These are phyloP conservation scores for Verticillium nonalfalfae DNA, from an alignment of 2,329 filamentous ascomycete genomes.

Conservation along the genomic window DNA sequence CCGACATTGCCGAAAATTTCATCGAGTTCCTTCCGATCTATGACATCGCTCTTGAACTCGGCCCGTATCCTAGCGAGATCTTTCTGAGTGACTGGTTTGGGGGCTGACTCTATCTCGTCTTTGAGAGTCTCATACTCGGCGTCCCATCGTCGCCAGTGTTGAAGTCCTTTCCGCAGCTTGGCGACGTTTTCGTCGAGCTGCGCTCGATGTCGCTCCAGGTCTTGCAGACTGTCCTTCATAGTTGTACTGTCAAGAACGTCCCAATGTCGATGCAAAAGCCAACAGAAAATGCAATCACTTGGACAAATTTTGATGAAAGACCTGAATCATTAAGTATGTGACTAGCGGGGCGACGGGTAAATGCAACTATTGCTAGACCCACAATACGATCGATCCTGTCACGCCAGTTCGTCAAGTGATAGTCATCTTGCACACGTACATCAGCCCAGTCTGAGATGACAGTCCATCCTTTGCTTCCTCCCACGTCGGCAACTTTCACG, in stretches of 20 bases:
- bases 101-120: slow-evolving; percentile 64
- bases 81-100: slow-evolving; percentile 38
- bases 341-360: background rate
- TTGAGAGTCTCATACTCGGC: slow-evolving; percentile 86
- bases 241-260: slow-evolving; percentile 8
- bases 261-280: slow-evolving; percentile 23
- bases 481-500: background rate
- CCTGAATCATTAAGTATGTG: background rate
- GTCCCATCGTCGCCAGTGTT: slow-evolving; percentile 87
- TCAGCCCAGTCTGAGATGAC: no score
- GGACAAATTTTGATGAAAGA: background rate
- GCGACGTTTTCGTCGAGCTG: slow-evolving; percentile 70
- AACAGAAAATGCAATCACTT: background rate
- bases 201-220: slow-evolving; percentile 68
- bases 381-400: background rate
- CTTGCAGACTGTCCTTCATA: slow-evolving; percentile 47
- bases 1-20: slow-evolving; percentile 39
- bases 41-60: slow-evolving; percentile 55
- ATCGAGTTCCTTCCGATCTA: slow-evolving; percentile 50
- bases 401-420: background rate
- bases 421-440: no score
- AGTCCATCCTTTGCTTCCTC: background rate
- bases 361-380: background rate
- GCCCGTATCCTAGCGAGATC: slow-evolving; percentile 53
- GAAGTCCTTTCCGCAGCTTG: slow-evolving; percentile 68